Evolutionary conservation across 2,329 filamentous ascomycete species (phyloP).

Genomic region (Xylariaceae sp.): DNA sequence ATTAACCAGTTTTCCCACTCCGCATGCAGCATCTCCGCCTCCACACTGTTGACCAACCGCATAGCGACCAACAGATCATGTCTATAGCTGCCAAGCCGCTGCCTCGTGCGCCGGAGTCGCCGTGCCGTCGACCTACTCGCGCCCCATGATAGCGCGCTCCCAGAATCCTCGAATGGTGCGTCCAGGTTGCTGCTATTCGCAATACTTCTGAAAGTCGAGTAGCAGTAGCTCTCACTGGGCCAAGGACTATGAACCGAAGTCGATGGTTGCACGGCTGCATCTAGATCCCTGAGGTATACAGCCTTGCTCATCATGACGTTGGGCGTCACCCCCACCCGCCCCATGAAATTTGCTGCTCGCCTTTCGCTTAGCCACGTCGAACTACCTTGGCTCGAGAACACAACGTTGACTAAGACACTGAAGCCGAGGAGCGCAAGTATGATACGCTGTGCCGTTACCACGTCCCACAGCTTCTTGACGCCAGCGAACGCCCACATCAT

Average conservation of each 20-base stretch:
- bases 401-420: slow-evolving; percentile 68
- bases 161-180: slow-evolving; percentile 49
- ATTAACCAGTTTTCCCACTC: slow-evolving; percentile 93
- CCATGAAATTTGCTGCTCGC: slow-evolving; percentile 76
- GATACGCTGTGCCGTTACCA: slow-evolving; percentile 68
- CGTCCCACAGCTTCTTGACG: slow-evolving; percentile 61
- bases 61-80: slow-evolving; percentile 90
- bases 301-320: slow-evolving; percentile 79
- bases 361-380: slow-evolving; percentile 84
- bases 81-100: slow-evolving; percentile 76
- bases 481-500: slow-evolving; percentile 72
- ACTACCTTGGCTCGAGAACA: slow-evolving; percentile 69
- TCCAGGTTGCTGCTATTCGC: slow-evolving; percentile 56
- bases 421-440: slow-evolving; percentile 64
- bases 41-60: slow-evolving; percentile 83
- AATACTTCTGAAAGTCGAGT: slow-evolving; percentile 57
- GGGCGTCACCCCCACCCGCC: slow-evolving; percentile 71
- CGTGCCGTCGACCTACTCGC: slow-evolving; percentile 52
- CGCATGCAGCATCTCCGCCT: slow-evolving; percentile 76
- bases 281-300: slow-evolving; percentile 78
- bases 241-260: slow-evolving; percentile 24
- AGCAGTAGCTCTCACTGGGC: slow-evolving; percentile 49
- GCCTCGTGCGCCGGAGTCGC: slow-evolving; percentile 73
- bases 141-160: slow-evolving; percentile 36
- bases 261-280: slow-evolving; percentile 48